Base-by-base conservation (phyloP, 768 basidiomycete genomes). In the Clavaria fumosa region DNA sequence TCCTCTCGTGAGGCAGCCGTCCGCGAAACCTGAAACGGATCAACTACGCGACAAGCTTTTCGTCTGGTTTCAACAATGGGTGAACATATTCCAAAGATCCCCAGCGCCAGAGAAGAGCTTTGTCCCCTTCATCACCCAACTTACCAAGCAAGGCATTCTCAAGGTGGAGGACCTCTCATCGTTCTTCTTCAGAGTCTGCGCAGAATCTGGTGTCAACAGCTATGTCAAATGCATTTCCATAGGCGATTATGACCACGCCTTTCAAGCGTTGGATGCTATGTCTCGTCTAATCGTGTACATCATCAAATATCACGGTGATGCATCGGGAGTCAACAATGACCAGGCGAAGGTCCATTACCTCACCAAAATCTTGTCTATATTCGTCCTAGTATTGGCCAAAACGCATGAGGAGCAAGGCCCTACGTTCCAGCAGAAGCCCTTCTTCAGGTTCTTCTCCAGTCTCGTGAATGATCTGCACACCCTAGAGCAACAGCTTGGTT, bases 261-360 rank as follows among this genome's bases (percentile, higher is more conserved):
- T 91, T 65, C 89, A 86, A 53, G 83, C 89, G 11, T 65, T 97
- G 49, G 95, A 99, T 56, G 90, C 95, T 1, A 76, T 96, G 66
- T 88, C 93, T 24, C 75, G 89, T 45, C 66, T 99, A 43, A 86
- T 99, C 46, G 83, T 88, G 23, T 89, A 95, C 58, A 91, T 99
- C 61, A 90, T 97, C 72, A 97, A 97, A 64, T 96, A 97, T 55
- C 93, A 97, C 47, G 95, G 91, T 7, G 95, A 99, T 60, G 85
- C 90, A 19, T 76, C 81, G 9, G 89, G 85, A 7, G 68, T 85
- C 41, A 85, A 90, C 58, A 88, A 86, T 49, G 90, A 93, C 48
- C 81, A 88, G 48, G 88, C 90, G 12, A 95, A 95, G 56, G 85
- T 91, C 9, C 85, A 93, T 55, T 97, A 96, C 60, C 64, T 95